Percentiles rank a stretch among this genome's conserved stretches.
These are phyloP conservation scores for Botrytis squamosa DNA, from an alignment of 2,329 filamentous ascomycete genomes.

Conservation along the genomic window DNA sequence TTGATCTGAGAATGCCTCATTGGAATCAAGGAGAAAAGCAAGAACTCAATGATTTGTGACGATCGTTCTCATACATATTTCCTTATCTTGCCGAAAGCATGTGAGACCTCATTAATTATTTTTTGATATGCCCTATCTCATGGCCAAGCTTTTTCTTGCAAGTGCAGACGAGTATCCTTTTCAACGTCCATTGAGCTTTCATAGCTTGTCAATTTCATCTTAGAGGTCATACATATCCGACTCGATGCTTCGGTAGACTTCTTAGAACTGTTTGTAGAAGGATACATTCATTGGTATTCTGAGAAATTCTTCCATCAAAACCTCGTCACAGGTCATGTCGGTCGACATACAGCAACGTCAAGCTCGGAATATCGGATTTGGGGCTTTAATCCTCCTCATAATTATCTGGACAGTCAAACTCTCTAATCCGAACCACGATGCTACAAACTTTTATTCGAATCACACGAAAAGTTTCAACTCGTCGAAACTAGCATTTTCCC, in stretches of 20 bases:
- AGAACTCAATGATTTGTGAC: background rate
- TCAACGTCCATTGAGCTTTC: background rate
- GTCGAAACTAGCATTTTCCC: background rate
- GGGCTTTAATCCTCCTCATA: constrained; percentile 31
- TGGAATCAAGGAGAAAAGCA: background rate
- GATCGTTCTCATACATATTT: background rate
- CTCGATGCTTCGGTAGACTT: constrained; percentile 4
- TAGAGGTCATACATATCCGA: background rate
- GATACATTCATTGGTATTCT: background rate
- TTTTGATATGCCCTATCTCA: background rate
- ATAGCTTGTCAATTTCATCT: background rate
- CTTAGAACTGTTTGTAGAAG: background rate
- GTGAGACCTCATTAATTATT: constrained; percentile 7
- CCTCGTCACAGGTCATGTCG: constrained; percentile 20
- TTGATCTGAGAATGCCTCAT: background rate
- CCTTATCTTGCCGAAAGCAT: constrained; percentile 5
- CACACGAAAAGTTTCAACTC: constrained; percentile 14
- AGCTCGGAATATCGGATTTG: constrained; percentile 31
- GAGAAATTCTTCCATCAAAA: background rate
- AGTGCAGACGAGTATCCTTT: background rate
- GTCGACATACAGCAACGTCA: constrained; percentile 32
- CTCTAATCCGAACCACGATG: constrained; percentile 29
- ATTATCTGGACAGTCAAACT: constrained; percentile 34
- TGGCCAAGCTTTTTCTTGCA: background rate
- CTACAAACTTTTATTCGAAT: constrained; percentile 27